These are phyloP conservation scores for Talaromyces stipitatus DNA, from an alignment of 495 filamentous ascomycete genomes.

Conservation along the genomic window DNA sequence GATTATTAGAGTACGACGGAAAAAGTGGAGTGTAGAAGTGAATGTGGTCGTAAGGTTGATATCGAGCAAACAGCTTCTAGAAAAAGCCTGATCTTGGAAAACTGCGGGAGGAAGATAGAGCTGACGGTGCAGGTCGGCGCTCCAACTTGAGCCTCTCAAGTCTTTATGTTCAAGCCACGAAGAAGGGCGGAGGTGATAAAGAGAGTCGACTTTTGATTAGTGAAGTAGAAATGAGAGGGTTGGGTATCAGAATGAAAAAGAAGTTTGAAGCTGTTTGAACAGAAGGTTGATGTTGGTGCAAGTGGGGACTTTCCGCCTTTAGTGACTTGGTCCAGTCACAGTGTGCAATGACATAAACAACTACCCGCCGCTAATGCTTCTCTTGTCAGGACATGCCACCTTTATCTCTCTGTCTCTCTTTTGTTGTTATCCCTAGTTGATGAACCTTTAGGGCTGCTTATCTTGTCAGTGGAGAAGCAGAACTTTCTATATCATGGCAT, in stretches of 20 bases:
- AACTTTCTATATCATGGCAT: not conserved
- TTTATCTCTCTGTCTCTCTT: not conserved
- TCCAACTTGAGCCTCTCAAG: not conserved
- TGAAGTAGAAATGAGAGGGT: constrained; percentile 14
- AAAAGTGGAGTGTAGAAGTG: not conserved
- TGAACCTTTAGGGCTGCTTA: not conserved
- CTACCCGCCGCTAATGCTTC: not conserved
- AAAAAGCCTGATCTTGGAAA: constrained; percentile 1
- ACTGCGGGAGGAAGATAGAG: constrained; percentile 2
- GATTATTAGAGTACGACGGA: no score
- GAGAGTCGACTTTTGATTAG: constrained; percentile 11
- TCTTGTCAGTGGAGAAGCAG: not conserved
- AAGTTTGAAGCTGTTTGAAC: constrained; percentile 6
- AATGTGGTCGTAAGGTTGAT: not conserved
- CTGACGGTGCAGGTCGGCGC: constrained; percentile 10
- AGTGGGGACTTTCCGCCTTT: not conserved
- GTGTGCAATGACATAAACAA: not conserved
- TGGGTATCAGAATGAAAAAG: constrained; percentile 10
- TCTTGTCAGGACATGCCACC: no score
- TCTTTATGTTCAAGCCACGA: not conserved
- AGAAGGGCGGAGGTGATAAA: not conserved
- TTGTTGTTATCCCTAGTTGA: no score
- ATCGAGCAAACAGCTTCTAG: not conserved
- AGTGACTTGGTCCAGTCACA: not conserved
- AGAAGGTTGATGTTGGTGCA: constrained; percentile 2